Conservation (phyloP, 2,329 filamentous ascomycete species). For the Fusarium mexicanum region DNA sequence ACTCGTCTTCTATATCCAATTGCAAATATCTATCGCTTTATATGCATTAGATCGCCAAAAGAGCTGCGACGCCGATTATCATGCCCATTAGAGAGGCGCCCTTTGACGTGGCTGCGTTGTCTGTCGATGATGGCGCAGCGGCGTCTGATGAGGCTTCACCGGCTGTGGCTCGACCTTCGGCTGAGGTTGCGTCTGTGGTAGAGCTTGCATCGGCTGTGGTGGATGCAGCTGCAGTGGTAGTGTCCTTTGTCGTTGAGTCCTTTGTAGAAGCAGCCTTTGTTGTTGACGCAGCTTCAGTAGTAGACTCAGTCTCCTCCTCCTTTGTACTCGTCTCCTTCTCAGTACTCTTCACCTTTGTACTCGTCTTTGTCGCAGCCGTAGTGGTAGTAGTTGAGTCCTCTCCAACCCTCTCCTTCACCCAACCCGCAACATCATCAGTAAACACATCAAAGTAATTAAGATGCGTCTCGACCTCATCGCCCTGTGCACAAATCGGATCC, state of each 20-base stretch:
- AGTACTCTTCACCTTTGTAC: neutral
- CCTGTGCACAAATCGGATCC: slow-evolving; percentile 10
- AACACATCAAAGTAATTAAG: slow-evolving; percentile 17
- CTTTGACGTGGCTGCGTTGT: slow-evolving; percentile 3
- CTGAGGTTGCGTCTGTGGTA: neutral
- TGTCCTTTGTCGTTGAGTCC: neutral
- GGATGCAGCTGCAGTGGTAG: neutral
- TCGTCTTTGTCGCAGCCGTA: neutral
- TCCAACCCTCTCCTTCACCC: slow-evolving; percentile 1
- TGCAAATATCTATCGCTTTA: neutral
- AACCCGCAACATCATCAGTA: slow-evolving; percentile 1
- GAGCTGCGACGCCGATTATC: slow-evolving; percentile 4
- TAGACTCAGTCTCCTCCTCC: neutral
- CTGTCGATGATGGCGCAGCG: slow-evolving; percentile 1
- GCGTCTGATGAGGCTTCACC: slow-evolving; percentile 1
- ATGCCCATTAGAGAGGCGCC: neutral
- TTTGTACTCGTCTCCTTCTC: neutral
- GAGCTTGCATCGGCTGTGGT: neutral
- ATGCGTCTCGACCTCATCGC: slow-evolving; percentile 1
- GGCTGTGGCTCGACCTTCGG: neutral
- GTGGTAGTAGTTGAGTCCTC: neutral
- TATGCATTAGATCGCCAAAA: slow-evolving; percentile 1
- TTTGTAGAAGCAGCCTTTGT: neutral
- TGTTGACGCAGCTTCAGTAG: neutral
- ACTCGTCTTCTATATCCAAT: neutral